A percentile compares a stretch with the other conserved stretches of the same genome.
Conservation (phyloP, 2,329 filamentous ascomycete species). For the Neonectria faginata region DNA sequence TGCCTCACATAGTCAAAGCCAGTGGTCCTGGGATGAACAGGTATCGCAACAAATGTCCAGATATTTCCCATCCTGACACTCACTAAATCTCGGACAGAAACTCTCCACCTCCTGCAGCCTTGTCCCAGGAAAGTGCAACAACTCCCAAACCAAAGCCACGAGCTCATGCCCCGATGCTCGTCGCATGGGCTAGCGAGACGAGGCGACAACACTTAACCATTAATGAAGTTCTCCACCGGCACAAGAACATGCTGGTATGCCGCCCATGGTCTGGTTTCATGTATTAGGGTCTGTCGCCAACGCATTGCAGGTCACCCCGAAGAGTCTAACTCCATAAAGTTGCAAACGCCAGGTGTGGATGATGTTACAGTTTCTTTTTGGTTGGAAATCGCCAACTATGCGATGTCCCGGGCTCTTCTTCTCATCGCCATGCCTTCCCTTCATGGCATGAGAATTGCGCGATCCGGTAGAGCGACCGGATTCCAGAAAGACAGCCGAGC, state of each 20-base stretch:
- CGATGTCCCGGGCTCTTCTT: neutral
- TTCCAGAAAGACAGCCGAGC: neutral
- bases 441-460: neutral
- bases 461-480: neutral
- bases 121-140: neutral
- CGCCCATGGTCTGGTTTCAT: constrained; percentile 21
- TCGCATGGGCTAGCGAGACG: constrained; percentile 31
- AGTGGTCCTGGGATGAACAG: constrained; percentile 9
- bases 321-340: constrained; percentile 39
- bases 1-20: constrained; percentile 30
- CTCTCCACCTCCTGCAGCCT: neutral
- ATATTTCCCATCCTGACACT: neutral
- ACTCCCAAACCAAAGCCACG: neutral
- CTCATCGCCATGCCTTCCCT: neutral
- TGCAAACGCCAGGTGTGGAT: constrained; percentile 42
- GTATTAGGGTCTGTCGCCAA: constrained; percentile 35
- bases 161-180: constrained; percentile 27
- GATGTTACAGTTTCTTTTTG: constrained; percentile 33
- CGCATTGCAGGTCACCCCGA: constrained; percentile 28
- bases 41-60: constrained; percentile 11
- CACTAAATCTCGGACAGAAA: neutral
- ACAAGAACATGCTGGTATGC: constrained; percentile 25
- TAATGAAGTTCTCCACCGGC: constrained; percentile 29
- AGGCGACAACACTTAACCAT: constrained; percentile 33
- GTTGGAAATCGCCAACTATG: constrained; percentile 10